Percentiles rank a stretch among this genome's conserved stretches.
phyloP scores from a whole-genome alignment of 2,329 filamentous ascomycete genomes.

The Cryphonectria naterciae region DNA sequence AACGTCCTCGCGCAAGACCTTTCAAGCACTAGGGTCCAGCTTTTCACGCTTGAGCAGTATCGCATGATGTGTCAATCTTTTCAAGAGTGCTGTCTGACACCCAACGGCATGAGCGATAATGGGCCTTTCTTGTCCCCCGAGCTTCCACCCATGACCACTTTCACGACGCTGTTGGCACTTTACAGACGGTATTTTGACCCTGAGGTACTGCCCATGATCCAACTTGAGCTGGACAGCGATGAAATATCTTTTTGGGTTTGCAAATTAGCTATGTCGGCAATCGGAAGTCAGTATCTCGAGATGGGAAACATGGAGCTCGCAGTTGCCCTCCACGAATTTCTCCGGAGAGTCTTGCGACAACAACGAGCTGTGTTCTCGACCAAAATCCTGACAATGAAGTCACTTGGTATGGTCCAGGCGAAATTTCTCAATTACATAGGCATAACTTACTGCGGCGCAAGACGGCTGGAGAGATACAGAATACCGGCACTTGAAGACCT shows the following conservation, averaged over 20 bases:
- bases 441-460: slow-evolving; percentile 18
- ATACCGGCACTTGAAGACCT: slow-evolving; percentile 10
- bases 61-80: slow-evolving; percentile 21
- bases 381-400: not conserved
- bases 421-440: slow-evolving; percentile 25
- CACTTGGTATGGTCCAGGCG: slow-evolving; percentile 12
- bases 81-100: slow-evolving; percentile 15
- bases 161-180: slow-evolving; percentile 15
- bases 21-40: not conserved
- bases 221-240: not conserved
- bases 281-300: slow-evolving; percentile 21
- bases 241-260: slow-evolving; percentile 7
- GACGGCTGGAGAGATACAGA: slow-evolving; percentile 16
- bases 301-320: slow-evolving; percentile 10
- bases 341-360: slow-evolving; percentile 19
- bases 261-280: slow-evolving; percentile 23
- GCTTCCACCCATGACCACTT: slow-evolving; percentile 10
- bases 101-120: not conserved
- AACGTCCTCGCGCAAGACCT: not conserved
- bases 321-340: slow-evolving; percentile 22
- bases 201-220: slow-evolving; percentile 15
- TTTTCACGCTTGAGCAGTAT: slow-evolving; percentile 15
- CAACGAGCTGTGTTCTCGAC: not conserved
- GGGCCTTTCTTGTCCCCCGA: slow-evolving; percentile 8
- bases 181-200: slow-evolving; percentile 21